Evolutionary conservation across 306 rosid genomes (phyloP), one percentile per base, ranked within the genome.

Genomic region (Cicer arietinum): DNA sequence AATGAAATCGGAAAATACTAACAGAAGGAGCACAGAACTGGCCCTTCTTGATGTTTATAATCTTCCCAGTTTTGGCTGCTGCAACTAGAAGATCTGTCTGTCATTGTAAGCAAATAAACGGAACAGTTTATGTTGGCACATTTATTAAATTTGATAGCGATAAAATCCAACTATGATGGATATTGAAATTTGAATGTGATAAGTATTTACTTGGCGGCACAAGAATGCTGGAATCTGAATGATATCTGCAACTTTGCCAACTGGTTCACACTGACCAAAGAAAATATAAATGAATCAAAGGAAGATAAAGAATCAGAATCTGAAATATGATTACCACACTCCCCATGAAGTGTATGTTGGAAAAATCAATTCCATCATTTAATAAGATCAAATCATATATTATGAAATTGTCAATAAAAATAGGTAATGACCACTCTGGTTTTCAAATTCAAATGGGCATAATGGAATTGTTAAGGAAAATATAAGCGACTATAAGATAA

Each of bases 21-120:
- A 92, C 99, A 57, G 97, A 92, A 80, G 99, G 85, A 84, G 96
- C 97, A 85, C 97, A 94, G 76, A 94, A 94, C 86, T 94, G 99
- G 81, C 99, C 99, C 85, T 94, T 94, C 85, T 94, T 92, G 51
- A 94, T 89, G 81, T 94, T 84, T 74, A 94, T 69, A 80, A 92
- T 92, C 86, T 83, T 90, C 61, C 99, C 99, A 51, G 97, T 94
- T 86, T 92, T 84, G 73, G 99, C 99, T 44, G 99, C 99, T 60
- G 93, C 96, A 75, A 89, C 93, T 78, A 94, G 91, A 83, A 94
- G 99, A 86, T 94, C 99, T 56, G 96, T 94, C 99, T 92, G 99
- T 68, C 84, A 82, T 52, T 69, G 69, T 30, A 84, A 65, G 84
- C 73, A 70, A 63, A 67, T 56, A 87, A 65, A 54, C 56, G 37